Base-by-base conservation (phyloP, 805 yeast genomes). In the Hanseniaspora vineae region DNA sequence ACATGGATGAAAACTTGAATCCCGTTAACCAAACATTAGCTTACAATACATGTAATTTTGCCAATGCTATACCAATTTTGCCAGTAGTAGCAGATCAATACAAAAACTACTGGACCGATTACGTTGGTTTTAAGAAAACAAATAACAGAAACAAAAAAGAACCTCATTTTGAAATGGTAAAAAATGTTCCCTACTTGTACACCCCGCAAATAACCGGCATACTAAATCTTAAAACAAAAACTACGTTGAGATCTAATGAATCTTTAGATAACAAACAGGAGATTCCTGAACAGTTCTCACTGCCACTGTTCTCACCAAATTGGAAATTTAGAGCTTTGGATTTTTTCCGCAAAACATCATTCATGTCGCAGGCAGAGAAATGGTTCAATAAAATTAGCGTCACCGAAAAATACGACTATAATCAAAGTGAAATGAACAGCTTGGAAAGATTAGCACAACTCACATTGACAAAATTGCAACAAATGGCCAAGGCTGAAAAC, bases 31-130 rank as follows among this genome's bases (percentile, higher is more conserved):
- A 44, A 13, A 47, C 51, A 35, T 55, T 59, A 1, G 54, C 69
- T 35, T 44, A 48, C 11, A 39, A 32, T 17, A 3, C 48, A 13
- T 76, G 81, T 54, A 65, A 63, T 39, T 42, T 56, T 1, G 49
- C 61, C 0, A 53, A 58, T 8, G 58, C 76, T 3, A 57, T 50
- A 4, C 83, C 86, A 0, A 50, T 80, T 2, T 54, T 68, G 35
- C 87, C 88, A 0, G 58, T 82, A 35, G 57, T 75, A n/a, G 80
- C 85, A 0, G 84, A 80, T 49, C 72, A 72, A 46, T 65, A 73
- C 33, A 62, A 72, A 0, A 62, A 59, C 2, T 71, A 72, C 47
- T 75, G 78, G 77, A 56, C 73, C 43, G 66, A 70, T 31, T 54
- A 58, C 15, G 56, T 58, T 2, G 54, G 51, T 2, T 56, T 64